Conservation (phyloP, 805 yeast species). For the Debaryomyces hansenii region DNA sequence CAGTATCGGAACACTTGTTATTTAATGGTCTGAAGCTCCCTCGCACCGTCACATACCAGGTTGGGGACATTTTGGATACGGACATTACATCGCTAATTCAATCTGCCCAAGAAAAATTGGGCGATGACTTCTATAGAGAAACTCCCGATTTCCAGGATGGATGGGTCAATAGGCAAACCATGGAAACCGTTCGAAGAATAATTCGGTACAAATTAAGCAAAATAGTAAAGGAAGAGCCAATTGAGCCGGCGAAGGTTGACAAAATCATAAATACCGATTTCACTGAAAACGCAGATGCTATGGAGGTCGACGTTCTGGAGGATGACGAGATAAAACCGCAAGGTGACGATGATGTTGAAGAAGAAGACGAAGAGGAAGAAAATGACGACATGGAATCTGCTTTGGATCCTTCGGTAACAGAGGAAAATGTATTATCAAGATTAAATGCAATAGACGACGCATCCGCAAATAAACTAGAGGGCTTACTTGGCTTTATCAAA, state of each 20-base stretch:
- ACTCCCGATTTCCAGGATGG: slow-evolving; percentile 62
- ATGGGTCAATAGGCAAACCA: slow-evolving; percentile 68
- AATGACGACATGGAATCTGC: slow-evolving; percentile 17
- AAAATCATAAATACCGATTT: slow-evolving; percentile 44
- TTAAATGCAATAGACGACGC: slow-evolving; percentile 37
- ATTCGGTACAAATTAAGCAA: slow-evolving; percentile 71
- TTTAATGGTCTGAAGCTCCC: slow-evolving; percentile 78
- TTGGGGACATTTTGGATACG: slow-evolving; percentile 75
- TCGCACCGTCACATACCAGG: slow-evolving; percentile 66
- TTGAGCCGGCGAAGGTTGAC: slow-evolving; percentile 42
- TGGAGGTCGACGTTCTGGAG: slow-evolving; percentile 31
- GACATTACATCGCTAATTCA: slow-evolving; percentile 50
- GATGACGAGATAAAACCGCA: slow-evolving; percentile 14
- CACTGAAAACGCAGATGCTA: slow-evolving; percentile 15
- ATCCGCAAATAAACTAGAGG: slow-evolving; percentile 28
- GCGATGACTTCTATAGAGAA: slow-evolving; percentile 33
- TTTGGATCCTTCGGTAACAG: slow-evolving; percentile 9
- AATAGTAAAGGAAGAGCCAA: slow-evolving; percentile 50
- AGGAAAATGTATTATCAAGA: slow-evolving; percentile 33
- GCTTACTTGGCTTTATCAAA: slow-evolving; percentile 38
- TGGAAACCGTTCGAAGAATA: slow-evolving; percentile 65
- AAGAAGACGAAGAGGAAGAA: slow-evolving; percentile 22
- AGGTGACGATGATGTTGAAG: slow-evolving; percentile 25
- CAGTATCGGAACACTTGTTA: slow-evolving; percentile 40
- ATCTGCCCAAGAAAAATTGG: slow-evolving; percentile 26